These are phyloP conservation scores for Westerdykella ornata DNA, from an alignment of 2,329 filamentous ascomycete species.

Conservation along the genomic window DNA sequence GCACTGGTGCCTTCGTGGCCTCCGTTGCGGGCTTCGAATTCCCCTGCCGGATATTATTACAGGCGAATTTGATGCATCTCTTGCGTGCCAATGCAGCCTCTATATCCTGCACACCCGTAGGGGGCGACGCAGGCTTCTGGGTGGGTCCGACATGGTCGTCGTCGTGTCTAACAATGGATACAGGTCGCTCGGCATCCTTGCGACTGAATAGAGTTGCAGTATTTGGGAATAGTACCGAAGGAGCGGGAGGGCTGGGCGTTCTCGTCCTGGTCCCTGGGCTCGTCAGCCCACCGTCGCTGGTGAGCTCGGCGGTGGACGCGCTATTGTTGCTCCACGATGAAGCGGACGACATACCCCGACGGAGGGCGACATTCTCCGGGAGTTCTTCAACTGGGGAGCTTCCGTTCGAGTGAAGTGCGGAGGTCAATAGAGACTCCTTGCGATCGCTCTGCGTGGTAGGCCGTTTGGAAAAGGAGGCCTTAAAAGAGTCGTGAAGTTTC, in stretches of 20 bases:
- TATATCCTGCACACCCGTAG: slow-evolving; percentile 50
- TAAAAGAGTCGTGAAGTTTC: slow-evolving; percentile 35
- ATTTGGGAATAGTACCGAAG: slow-evolving; percentile 46
- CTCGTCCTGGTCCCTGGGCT: slow-evolving; percentile 75
- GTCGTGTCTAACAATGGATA: slow-evolving; percentile 35
- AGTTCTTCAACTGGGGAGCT: slow-evolving; percentile 38
- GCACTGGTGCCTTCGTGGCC: slow-evolving; percentile 16
- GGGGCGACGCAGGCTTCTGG: slow-evolving; percentile 16
- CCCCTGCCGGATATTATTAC: slow-evolving; percentile 47
- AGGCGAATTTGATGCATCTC: slow-evolving; percentile 89
- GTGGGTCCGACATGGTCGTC: slow-evolving; percentile 26
- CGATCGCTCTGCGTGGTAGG: slow-evolving; percentile 45
- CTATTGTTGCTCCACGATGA: slow-evolving; percentile 77
- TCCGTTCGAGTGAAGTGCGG: slow-evolving; percentile 57
- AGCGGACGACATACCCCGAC: slow-evolving; percentile 45
- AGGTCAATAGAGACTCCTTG: slow-evolving; percentile 79
- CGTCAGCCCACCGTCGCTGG: slow-evolving; percentile 87
- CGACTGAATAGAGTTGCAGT: slow-evolving; percentile 35
- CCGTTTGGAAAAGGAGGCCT: slow-evolving; percentile 44
- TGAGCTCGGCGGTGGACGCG: slow-evolving; percentile 80
- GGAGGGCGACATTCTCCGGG: slow-evolving; percentile 28
- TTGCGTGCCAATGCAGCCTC: slow-evolving; percentile 66
- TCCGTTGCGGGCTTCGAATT: slow-evolving; percentile 36
- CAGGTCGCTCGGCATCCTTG: slow-evolving; percentile 34
- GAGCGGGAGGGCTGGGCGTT: slow-evolving; percentile 81